Evolutionary conservation across 345 rosid species (phyloP).

Genomic region (Litchi chinensis): DNA sequence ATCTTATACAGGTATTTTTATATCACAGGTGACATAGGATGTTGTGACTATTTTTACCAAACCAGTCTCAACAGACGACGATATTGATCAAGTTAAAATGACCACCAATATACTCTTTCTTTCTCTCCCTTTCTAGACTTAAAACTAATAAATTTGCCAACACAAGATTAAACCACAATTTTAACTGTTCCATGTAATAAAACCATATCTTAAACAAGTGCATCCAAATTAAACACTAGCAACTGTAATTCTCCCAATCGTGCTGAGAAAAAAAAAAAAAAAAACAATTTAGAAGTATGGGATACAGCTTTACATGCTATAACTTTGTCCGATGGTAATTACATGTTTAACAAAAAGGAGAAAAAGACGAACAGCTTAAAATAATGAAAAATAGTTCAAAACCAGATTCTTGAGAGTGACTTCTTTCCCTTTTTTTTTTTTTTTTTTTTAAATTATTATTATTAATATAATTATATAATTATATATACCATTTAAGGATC

Average conservation of each 20-base stretch:
- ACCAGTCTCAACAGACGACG: not conserved
- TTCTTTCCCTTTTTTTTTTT: too few relatives aligned
- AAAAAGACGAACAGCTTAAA: not conserved
- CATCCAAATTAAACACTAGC: not conserved
- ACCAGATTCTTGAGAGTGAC: not conserved
- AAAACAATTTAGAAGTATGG: not conserved
- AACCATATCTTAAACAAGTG: not conserved
- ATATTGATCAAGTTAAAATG: not conserved
- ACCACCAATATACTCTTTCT: not conserved
- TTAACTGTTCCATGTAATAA: not conserved
- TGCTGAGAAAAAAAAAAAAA: not conserved
- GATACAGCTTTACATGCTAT: not conserved
- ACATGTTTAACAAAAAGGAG: not conserved
- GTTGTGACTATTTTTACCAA: not conserved
- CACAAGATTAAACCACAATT: not conserved
- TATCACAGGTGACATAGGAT: not conserved
- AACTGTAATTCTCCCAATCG: not conserved
- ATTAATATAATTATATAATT: too few relatives aligned
- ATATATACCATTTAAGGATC: not conserved
- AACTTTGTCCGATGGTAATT: not conserved
- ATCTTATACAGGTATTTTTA: not conserved
- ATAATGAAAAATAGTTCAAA: not conserved
- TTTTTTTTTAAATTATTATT: too few relatives aligned
- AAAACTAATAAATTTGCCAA: not conserved
- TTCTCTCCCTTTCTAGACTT: not conserved